Evolutionary conservation across 805 yeast genomes (phyloP), one percentile per base, ranked within the genome.

Genomic region (Teunomyces barrocoloradensis): DNA sequence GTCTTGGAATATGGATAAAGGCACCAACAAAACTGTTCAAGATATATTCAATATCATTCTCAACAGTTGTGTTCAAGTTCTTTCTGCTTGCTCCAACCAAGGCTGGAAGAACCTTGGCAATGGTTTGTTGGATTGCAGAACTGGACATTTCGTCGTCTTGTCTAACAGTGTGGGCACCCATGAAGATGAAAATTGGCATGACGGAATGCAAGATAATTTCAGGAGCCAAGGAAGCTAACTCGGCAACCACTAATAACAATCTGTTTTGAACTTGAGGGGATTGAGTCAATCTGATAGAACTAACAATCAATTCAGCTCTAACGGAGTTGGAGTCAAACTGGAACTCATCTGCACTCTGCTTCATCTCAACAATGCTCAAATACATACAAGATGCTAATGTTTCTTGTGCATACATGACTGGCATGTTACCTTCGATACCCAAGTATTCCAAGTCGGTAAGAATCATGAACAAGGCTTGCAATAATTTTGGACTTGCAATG

Each of bases 181-280:
- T 94, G 59, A 94, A 94, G 1, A 99, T 94, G 74, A 94, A 94
- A 44, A 94, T 92, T n/a, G 99, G 99, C 99, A 94, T 94, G 6
- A 94, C 96, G 2, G 97, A 87, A 68, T 94, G 98, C 45, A 94
- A 73, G 25, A 94, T 90, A 27, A 87, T 81, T 60, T 92, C 97
- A 6, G 98, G 97, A 10, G 92, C 87, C 47, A 94, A 69, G 0
- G 89, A 75, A 0, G 98, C 98, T 55, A 94, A 72, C 42, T 89
- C 85, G 2, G 97, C 87, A 55, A 94, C 83, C 23, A 94, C 92
- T 49, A 92, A 71, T 49, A 94, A 72, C 43, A 92, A 69, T 55
- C 90, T 80, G 69, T 94, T 94, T 69, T 94, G 99, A 23, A 91
- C 95, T 66, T 92, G 98, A 2, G 97, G 98, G 25, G 96, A 88